Evolutionary conservation across 306 rosid species (phyloP).

Genomic region (Malus domestica): DNA sequence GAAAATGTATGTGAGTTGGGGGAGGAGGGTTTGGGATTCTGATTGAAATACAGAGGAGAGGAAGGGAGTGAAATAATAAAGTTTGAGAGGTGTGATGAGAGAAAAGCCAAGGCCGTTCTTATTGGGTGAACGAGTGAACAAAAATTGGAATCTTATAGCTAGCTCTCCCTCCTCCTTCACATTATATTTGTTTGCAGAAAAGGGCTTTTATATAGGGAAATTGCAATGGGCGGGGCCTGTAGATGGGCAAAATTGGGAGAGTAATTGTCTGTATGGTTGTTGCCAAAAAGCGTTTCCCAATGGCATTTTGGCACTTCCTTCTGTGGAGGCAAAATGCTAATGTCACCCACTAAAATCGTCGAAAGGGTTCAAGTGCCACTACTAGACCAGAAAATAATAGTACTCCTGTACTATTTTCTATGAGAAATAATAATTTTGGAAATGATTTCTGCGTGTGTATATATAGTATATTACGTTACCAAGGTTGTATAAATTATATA

Average conservation of each 20-base stretch:
- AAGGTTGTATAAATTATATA: background rate
- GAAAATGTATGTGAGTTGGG: conserved; percentile 4
- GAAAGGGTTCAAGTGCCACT: background rate
- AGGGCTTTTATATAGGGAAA: background rate
- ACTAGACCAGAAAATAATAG: background rate
- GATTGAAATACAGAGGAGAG: background rate
- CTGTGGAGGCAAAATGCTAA: conserved; percentile 20
- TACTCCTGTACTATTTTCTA: background rate
- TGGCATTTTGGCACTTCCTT: conserved; percentile 48
- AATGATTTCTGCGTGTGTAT: background rate
- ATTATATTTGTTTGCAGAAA: conserved; percentile 16
- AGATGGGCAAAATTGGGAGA: background rate
- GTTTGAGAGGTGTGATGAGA: conserved; percentile 41
- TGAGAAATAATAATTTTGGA: background rate
- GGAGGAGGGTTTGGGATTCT: background rate
- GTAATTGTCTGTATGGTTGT: conserved; percentile 41
- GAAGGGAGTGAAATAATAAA: conserved; percentile 13
- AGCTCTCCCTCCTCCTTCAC: conserved; percentile 1
- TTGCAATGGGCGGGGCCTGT: conserved; percentile 1
- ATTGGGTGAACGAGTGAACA: conserved; percentile 43
- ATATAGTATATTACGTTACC: background rate
- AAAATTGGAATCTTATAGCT: conserved; percentile 60
- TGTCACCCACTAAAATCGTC: conserved; percentile 21
- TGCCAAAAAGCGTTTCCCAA: conserved; percentile 58
- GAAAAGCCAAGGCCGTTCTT: conserved; percentile 65